Conservation (phyloP, 495 filamentous ascomycete genomes). For the Bombardia bombarda region DNA sequence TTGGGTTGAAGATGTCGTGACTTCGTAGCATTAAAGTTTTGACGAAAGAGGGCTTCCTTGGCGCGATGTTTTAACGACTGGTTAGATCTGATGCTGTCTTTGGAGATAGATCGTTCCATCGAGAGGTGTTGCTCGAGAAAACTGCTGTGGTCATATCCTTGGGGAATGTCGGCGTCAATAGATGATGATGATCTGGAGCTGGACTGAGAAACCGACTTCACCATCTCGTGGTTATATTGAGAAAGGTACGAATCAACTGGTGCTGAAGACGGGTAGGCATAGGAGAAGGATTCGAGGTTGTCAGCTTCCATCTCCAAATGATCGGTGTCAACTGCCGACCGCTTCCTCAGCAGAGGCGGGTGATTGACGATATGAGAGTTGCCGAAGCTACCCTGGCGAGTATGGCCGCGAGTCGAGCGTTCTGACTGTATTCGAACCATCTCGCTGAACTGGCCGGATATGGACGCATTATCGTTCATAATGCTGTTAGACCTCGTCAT, state of each 20-base stretch:
- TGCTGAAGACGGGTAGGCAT: constrained; percentile 24
- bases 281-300: constrained; percentile 23
- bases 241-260: constrained; percentile 17
- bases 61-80: constrained; percentile 33
- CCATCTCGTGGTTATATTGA: constrained; percentile 25
- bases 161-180: constrained; percentile 3
- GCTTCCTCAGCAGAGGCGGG: constrained; percentile 25
- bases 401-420: constrained; percentile 21
- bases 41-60: constrained; percentile 32
- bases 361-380: constrained; percentile 10
- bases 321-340: constrained; percentile 18
- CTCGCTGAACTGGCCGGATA: constrained; percentile 26
- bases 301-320: constrained; percentile 29
- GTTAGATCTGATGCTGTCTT: constrained; percentile 33
- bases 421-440: constrained; percentile 39
- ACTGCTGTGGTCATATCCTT: constrained; percentile 1
- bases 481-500: constrained; percentile 39
- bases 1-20: constrained; percentile 30
- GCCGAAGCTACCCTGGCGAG: constrained; percentile 21
- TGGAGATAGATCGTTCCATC: constrained; percentile 40
- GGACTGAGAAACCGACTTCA: constrained; percentile 24
- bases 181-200: constrained; percentile 15
- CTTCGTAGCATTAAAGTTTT: constrained; percentile 27
- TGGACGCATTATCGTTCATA: constrained; percentile 29
- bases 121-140: constrained; percentile 13